Conservation (phyloP, 495 filamentous ascomycete genomes). For the Lasiosphaeris hirsuta region DNA sequence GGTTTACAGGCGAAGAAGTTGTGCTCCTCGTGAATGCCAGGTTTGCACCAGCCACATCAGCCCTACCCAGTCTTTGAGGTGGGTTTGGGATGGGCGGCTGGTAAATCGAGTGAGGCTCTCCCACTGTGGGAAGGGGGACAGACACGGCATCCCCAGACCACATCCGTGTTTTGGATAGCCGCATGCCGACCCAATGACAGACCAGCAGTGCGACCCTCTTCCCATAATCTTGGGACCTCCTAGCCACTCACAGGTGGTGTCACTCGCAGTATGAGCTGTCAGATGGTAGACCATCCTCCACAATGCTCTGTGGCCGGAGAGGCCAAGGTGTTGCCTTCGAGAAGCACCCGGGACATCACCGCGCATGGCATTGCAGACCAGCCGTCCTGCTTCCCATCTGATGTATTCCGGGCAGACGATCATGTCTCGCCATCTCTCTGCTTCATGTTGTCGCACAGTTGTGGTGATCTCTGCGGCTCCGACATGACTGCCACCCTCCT, state of each 20-base stretch:
- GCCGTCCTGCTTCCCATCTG: slow-evolving; percentile 12
- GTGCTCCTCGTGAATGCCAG: neutral
- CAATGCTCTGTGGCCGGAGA: too few relatives aligned
- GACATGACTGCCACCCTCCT: slow-evolving; percentile 14
- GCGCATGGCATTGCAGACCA: slow-evolving; percentile 9
- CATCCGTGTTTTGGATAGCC: slow-evolving; percentile 33
- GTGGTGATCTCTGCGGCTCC: slow-evolving; percentile 22
- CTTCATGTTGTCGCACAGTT: slow-evolving; percentile 9
- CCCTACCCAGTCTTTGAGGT: slow-evolving; percentile 4
- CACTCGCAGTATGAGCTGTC: neutral
- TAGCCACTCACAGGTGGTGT: neutral
- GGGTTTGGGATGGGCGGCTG: slow-evolving; percentile 31
- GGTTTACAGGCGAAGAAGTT: neutral
- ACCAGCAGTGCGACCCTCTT: slow-evolving; percentile 10
- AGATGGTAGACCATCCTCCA: neutral
- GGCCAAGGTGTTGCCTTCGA: too few relatives aligned
- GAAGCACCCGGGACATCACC: neutral
- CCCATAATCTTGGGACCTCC: slow-evolving; percentile 12
- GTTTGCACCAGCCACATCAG: slow-evolving; percentile 1
- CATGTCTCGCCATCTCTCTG: slow-evolving; percentile 6
- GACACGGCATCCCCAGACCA: slow-evolving; percentile 28
- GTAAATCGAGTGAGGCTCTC: slow-evolving; percentile 26
- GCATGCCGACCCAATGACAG: slow-evolving; percentile 23
- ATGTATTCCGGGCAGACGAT: slow-evolving; percentile 16
- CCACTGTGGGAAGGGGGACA: slow-evolving; percentile 5